These are phyloP conservation scores for Populus trichocarpa DNA, from an alignment of 441 rosid genomes.

Conservation along the genomic window DNA sequence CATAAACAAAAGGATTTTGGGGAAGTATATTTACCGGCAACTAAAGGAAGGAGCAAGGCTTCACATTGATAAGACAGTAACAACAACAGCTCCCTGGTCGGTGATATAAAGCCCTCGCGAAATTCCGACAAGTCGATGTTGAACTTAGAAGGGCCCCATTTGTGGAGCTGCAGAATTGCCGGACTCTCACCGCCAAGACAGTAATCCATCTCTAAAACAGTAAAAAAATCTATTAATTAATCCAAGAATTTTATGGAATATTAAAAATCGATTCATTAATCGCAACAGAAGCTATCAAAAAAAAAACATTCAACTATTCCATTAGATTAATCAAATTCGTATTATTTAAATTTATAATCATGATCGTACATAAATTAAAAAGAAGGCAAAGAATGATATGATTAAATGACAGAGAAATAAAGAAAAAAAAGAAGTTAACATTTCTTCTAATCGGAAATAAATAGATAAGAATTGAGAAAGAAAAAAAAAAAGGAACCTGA, in stretches of 20 bases:
- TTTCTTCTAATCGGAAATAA: neutral
- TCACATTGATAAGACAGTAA: slow-evolving; percentile 68
- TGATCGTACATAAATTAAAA: neutral
- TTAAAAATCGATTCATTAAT: neutral
- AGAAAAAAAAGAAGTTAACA: neutral
- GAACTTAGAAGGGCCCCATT: slow-evolving; percentile 65
- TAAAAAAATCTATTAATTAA: too few species aligned
- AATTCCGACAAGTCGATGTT: slow-evolving; percentile 66
- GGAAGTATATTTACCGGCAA: slow-evolving; percentile 42
- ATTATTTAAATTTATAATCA: neutral
- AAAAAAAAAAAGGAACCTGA: neutral
- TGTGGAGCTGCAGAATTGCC: slow-evolving; percentile 67
- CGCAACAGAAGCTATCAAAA: neutral
- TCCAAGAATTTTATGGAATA: neutral
- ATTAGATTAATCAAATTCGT: neutral
- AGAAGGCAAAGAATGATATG: too few species aligned
- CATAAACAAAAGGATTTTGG: neutral
- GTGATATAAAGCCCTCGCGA: slow-evolving; percentile 90
- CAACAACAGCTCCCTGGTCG: slow-evolving; percentile 64
- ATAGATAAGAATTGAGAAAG: too few species aligned
- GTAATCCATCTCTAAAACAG: slow-evolving; percentile 31
- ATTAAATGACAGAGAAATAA: neutral
- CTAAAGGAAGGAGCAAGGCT: slow-evolving; percentile 75
- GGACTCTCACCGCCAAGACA: slow-evolving; percentile 46
- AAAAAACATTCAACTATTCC: neutral